These are phyloP conservation scores for Amylostereum chailletii DNA, from an alignment of 1,284 basidiomycete genomes.

Conservation along the genomic window DNA sequence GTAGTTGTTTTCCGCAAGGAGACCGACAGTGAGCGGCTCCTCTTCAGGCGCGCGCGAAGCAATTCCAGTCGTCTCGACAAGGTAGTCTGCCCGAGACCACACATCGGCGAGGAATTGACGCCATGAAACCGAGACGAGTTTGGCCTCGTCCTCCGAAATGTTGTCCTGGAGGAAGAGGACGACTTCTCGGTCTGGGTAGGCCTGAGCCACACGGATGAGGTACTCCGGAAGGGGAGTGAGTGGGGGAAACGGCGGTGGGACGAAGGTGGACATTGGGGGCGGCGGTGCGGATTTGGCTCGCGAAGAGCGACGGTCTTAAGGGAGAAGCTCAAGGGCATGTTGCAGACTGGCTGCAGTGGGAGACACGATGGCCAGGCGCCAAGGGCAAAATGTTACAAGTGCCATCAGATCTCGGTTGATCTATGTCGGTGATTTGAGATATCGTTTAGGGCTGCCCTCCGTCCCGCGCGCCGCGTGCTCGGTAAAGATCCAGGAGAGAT, in stretches of 20 bases:
- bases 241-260: not conserved
- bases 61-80: not conserved
- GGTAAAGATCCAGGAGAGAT: too few relatives aligned
- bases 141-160: not conserved
- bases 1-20: not conserved
- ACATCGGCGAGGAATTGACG: not conserved
- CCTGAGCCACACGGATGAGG: not conserved
- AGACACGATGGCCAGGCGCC: too few relatives aligned
- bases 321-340: too few relatives aligned
- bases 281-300: too few relatives aligned
- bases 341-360: too few relatives aligned
- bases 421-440: too few relatives aligned
- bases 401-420: too few relatives aligned
- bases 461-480: too few relatives aligned
- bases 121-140: not conserved
- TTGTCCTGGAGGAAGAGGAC: not conserved
- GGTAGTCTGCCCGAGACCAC: not conserved
- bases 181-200: not conserved
- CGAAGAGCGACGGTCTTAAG: too few relatives aligned
- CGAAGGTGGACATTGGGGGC: slow-evolving; percentile 5
- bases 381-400: too few relatives aligned
- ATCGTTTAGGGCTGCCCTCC: too few relatives aligned
- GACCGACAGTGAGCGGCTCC: not conserved
- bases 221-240: not conserved
- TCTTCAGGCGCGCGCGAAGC: not conserved